Percentiles rank a stretch among this genome's conserved stretches.
Conservation (phyloP, 2,329 filamentous ascomycete species). For the Fonsecaea multimorphosa region DNA sequence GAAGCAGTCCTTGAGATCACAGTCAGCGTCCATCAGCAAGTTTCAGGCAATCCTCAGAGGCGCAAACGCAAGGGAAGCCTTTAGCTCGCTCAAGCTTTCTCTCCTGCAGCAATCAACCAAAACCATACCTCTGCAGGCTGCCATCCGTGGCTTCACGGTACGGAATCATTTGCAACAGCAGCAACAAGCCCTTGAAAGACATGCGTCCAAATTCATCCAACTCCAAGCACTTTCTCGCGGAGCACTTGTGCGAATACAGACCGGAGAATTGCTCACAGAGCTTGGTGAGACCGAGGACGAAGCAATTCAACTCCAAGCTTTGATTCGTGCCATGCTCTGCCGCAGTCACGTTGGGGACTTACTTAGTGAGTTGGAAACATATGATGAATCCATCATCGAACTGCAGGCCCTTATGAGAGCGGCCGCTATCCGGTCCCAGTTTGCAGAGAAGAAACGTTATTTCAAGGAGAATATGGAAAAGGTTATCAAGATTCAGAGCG, state of each 20-base stretch:
- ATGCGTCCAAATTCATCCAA: slow-evolving; percentile 44
- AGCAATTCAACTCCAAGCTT: slow-evolving; percentile 73
- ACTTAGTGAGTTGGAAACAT: slow-evolving; percentile 77
- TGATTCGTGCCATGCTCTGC: slow-evolving; percentile 78
- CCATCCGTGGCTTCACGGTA: slow-evolving; percentile 46
- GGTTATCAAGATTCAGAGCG: slow-evolving; percentile 98
- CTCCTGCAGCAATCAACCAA: slow-evolving; percentile 64
- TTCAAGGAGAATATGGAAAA: slow-evolving; percentile 98
- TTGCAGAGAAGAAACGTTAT: slow-evolving; percentile 83
- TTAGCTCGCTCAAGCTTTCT: slow-evolving; percentile 54
- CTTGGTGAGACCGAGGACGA: slow-evolving; percentile 72
- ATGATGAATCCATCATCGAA: slow-evolving; percentile 77
- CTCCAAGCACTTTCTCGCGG: slow-evolving; percentile 51
- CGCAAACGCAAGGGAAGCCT: slow-evolving; percentile 49
- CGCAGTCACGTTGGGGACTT: slow-evolving; percentile 75
- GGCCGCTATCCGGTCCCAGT: slow-evolving; percentile 73
- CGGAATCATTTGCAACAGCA: slow-evolving; percentile 45
- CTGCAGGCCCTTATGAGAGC: slow-evolving; percentile 78
- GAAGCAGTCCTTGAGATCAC: slow-evolving; percentile 50
- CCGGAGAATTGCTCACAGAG: slow-evolving; percentile 66
- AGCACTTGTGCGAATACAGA: slow-evolving; percentile 49
- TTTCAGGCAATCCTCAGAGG: slow-evolving; percentile 62
- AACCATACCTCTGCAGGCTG: slow-evolving; percentile 70
- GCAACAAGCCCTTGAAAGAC: slow-evolving; percentile 42
- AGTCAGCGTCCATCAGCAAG: slow-evolving; percentile 52